A percentile compares a stretch with the other conserved stretches of the same genome.
Evolutionary conservation across 164 flowering plant genomes (phyloP).

Genomic region (Dillenia suffruticosa): DNA sequence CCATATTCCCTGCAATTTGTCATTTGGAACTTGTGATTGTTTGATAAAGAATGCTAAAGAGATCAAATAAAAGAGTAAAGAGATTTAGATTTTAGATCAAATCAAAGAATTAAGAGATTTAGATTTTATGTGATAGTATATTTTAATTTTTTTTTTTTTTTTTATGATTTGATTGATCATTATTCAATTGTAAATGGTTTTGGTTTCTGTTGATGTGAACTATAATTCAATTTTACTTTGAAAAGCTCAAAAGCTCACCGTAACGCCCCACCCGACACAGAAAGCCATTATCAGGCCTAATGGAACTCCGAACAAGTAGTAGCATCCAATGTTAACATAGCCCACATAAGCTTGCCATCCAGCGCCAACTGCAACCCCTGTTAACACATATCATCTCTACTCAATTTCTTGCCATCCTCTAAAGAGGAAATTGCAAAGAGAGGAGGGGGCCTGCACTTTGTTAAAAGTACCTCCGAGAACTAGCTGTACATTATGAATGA

Average conservation of each 20-base stretch:
- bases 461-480: slow-evolving; percentile 36
- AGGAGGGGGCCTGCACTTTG: neutral
- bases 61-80: no score
- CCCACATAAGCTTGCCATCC: slow-evolving; percentile 59
- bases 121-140: neutral
- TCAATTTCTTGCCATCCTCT: no score
- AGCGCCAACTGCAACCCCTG: slow-evolving; percentile 64
- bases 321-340: slow-evolving; percentile 44
- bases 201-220: no score
- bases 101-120: no score
- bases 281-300: slow-evolving; percentile 24
- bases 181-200: neutral
- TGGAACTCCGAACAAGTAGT: slow-evolving; percentile 46
- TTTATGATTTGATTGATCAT: neutral
- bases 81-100: no score
- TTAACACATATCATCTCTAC: neutral
- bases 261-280: slow-evolving; percentile 17
- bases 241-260: slow-evolving; percentile 20
- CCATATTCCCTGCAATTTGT: slow-evolving; percentile 19
- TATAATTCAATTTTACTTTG: no score
- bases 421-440: neutral
- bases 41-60: no score
- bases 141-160: neutral
- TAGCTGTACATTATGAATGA: slow-evolving; percentile 49
- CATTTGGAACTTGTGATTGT: neutral